Evolutionary conservation across 2,329 filamentous ascomycete genomes (phyloP), one percentile per base, ranked within the genome.

Genomic region (Rugonectria rugulosa): DNA sequence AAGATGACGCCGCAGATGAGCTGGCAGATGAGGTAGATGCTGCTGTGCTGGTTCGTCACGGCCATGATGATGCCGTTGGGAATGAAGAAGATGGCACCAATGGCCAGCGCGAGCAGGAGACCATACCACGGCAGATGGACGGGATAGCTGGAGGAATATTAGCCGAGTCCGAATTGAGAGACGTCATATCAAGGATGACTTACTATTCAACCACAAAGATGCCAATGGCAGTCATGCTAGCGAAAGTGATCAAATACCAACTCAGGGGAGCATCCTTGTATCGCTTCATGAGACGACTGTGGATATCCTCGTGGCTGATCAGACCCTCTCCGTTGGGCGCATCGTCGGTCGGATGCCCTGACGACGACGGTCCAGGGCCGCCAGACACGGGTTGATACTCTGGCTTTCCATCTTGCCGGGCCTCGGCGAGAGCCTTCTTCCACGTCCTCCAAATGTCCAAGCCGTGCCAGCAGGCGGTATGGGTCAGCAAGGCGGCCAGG

Each of bases 1-100:
- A 96, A 96, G 14, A 92, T 80, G 45, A 84, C 87, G 49, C 92
- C 92, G 60, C 90, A 94, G 61, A 95, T 88, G 53, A 96, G 82
- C 73, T 95, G 91, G 71, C 91, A 94, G 65, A 95, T 90, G 29
- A 95, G 82, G 71, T 94, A 95, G 62, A 94, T 91, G 72, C 88
- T 91, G 73, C 87, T 91, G 72, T 95, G 90, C 70, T 94, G 91
- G 71, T 95, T 96, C 9, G 92, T 96, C 63, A 96, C 91, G 14
- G 91, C 92, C 90, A 95, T 96, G 67, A 96, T 90, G 70, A 96
- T 95, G 57, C 92, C 92, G 61, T 95, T 94, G 10, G 92, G 92
- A 56, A 96, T 91, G 76, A 96, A 96, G 57, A 96, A 88, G 50
- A 94, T 73, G 17, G 88, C 86, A 57, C 91, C 92, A 49, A 96